Evolutionary conservation across 2,329 filamentous ascomycete genomes (phyloP), one percentile per base, ranked within the genome.

Genomic region (Coleophoma crateriformis): DNA sequence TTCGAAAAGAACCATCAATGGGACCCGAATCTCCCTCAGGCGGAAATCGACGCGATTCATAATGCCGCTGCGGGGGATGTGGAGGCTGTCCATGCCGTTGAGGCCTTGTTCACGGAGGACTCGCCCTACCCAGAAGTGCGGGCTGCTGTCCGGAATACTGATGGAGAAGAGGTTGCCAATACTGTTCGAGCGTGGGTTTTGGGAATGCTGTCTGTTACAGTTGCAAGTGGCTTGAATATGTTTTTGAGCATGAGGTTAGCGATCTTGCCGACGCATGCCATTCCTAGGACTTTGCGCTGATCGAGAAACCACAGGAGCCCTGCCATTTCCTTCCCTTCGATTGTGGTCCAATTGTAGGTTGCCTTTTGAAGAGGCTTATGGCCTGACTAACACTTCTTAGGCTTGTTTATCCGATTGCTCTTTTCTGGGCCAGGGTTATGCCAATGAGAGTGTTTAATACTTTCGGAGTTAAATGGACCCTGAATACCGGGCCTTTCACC

Each of bases 401-500:
- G 48, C 32, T 53, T 19, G 51, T 49, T 8, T 54, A 46, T 38
- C 51, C 51, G 27, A 46, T 52, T 40, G 50, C 37, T 32, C 44
- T 35, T 41, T 19, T 46, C 32, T 52, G 50, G 50, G 50, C 46
- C 8, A 47, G 19, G 41, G 37, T 45, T 10, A 41, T 53, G 19
- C 48, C 51, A 15, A 52, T 49, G 20, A 55, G 46, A 44, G 50
- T 53, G 41, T 49, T 51, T 19, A 75, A 84, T n/a, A 88, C 88
- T 56, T 89, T 89, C 81, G 7, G 86, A 83, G 0, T 85, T 87
- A 64, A 82, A 82, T 46, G 76, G 70, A 73, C 71, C 22, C 67
- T 85, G 27, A 56, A 59, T 37, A 53, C 56, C 11, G 53, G 56
- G 39, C 46, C 52, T 7, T 44, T 52, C 19, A 47, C 48, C 6